phyloP scores from a whole-genome alignment of 116 monocot genomes.

The Zostera marina region DNA sequence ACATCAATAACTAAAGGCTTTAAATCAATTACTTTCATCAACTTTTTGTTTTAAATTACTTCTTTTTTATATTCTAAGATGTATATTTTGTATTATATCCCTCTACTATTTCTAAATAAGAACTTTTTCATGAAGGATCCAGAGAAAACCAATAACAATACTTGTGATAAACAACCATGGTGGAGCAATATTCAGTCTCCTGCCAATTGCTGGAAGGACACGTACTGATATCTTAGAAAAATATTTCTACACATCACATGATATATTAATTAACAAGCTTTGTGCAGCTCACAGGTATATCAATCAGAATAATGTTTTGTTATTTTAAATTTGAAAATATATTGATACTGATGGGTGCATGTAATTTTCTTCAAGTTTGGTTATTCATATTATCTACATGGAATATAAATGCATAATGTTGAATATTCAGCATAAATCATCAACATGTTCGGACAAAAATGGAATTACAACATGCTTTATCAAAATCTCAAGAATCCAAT shows the following conservation, averaged over 20 bases:
- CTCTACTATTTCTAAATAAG: not conserved
- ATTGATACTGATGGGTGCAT: not conserved
- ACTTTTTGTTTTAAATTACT: no score
- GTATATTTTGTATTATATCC: no score
- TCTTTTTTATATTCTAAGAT: no score
- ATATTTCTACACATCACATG: constrained; percentile 82
- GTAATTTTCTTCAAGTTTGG: not conserved
- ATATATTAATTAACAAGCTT: constrained; percentile 51
- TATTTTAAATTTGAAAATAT: not conserved
- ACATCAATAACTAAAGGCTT: no score
- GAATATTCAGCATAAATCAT: constrained; percentile 52
- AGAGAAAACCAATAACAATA: constrained; percentile 70
- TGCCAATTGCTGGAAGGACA: constrained; percentile 60
- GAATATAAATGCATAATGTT: not conserved
- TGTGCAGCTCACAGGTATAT: constrained; percentile 85
- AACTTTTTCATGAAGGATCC: constrained; percentile 26
- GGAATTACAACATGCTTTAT: constrained; percentile 56
- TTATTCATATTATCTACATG: not conserved
- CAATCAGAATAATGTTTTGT: not conserved
- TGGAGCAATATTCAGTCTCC: constrained; percentile 85
- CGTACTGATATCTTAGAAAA: constrained; percentile 27
- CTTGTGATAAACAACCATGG: constrained; percentile 92
- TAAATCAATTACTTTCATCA: no score
- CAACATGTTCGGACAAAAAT: constrained; percentile 53
- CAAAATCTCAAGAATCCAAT: constrained; percentile 19